Base-by-base conservation (phyloP, 2,329 filamentous ascomycete genomes). In the Pseudocercospora pini-densiflorae region DNA sequence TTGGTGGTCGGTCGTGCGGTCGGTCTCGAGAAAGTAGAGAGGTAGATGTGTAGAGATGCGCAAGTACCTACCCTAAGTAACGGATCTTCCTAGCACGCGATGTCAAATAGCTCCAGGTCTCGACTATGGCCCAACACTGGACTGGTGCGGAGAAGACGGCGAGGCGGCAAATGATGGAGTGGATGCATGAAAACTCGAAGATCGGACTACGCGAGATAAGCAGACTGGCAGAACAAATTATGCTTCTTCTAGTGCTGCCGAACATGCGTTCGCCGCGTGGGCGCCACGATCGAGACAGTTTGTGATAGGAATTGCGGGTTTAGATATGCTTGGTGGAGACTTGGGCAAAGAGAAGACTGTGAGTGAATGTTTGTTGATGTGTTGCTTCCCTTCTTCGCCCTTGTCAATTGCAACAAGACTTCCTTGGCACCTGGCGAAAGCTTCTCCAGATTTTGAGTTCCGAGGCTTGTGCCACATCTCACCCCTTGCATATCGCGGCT, bases 201-300 rank as follows among this genome's bases (percentile, higher is more conserved):
- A 27, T 27, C 47, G n/a, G 47, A 53, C 19, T 21, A 29, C 19
- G 49, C 49, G 49, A 53, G 49, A 53, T 53, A 53, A 53, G 31
- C 31, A 31, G 29, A 31, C 29, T 31, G 29, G 29, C 31, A 33
- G 29, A 33, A 33, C 31, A 36, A 14, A 16, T 16, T 24, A 55
- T 29, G 51, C 51, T 55, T n/a, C 23, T 7, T 55, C 51, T 55
- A 33, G 51, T 27, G 51, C 24, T 27, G 51, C 51, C 51, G 51
- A 31, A 24, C 14, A 54, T 54, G 51, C 24, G 51, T 9, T 54
- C 24, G 21, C 16, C 51, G 14, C 23, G 51, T 54, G 51, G 9
- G 14, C 9, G 51, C 23, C 51, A 54, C 51, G 12, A n/a, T 9
- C 10, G 24, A 24, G 24, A n/a, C 51, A 31, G 31, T 23, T 2